phyloP scores from a whole-genome alignment of 2,329 filamentous ascomycete species.

The Mycosphaerella sp. region DNA sequence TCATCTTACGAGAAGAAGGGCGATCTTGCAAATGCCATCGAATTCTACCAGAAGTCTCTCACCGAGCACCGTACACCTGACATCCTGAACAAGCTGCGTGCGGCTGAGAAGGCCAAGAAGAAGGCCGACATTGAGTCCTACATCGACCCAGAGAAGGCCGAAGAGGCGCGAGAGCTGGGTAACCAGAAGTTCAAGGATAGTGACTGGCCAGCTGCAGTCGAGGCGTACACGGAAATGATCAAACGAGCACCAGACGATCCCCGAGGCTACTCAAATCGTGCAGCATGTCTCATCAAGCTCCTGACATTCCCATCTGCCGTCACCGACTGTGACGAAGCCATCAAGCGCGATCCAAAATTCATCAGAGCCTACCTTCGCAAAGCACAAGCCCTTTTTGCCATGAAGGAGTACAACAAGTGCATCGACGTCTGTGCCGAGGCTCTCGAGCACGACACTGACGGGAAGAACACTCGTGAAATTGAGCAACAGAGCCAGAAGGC shows the following conservation, averaged over 20 bases:
- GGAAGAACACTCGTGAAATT: conserved; percentile 84
- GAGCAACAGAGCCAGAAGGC: conserved; percentile 93
- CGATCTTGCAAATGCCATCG: conserved; percentile 71
- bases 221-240: conserved; percentile 92
- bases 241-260: conserved; percentile 91
- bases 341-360: conserved; percentile 85
- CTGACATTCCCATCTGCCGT: conserved; percentile 92
- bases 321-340: conserved; percentile 84
- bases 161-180: conserved; percentile 89
- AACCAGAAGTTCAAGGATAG: conserved; percentile 96
- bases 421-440: conserved; percentile 85
- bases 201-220: conserved; percentile 92
- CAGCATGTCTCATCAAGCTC: conserved; percentile 92
- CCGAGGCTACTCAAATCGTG: conserved; percentile 93
- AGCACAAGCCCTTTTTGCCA: conserved; percentile 89
- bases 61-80: conserved; percentile 97
- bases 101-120: conserved; percentile 79
- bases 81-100: conserved; percentile 83
- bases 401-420: conserved; percentile 97
- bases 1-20: conserved; percentile 87
- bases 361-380: conserved; percentile 96
- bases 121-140: conserved; percentile 72
- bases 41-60: conserved; percentile 87
- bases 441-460: conserved; percentile 65
- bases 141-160: conserved; percentile 83